Base-by-base conservation (phyloP, 1,284 basidiomycete genomes). In the Heterobasidion irregulare region DNA sequence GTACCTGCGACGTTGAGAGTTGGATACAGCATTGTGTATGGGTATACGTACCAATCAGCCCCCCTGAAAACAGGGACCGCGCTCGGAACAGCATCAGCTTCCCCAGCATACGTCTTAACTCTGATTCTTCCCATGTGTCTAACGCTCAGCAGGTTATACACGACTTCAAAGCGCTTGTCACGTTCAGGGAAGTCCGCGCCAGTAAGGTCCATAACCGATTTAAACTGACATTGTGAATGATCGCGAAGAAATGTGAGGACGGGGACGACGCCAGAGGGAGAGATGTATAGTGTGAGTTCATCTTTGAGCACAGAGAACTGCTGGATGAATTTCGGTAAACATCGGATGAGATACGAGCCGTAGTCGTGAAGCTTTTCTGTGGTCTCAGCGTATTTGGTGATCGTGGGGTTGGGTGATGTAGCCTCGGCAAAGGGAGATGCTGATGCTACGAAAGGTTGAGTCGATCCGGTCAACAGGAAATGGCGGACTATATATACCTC, bases 261-360 rank as follows among this genome's bases (percentile, higher is more conserved):
- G 34, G 92, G 94, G 53, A 95, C 69, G 64, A 99, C 75, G 55
- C 82, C 91, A 19, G 84, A 79, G 6, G 97, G 97, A 0, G 87
- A 80, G 67, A 90, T 79, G 74, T 96, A 93, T 60, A 99, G 80
- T 12, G 92, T 90, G 58, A 99, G 79, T 71, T 99, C 97, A 71
- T 99, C 96, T 77, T 95, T 95, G 73, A 94, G 86, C 50, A 98
- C 91, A n/a, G 91, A 93, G 79, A 95, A 97, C 72, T 98, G 94
- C 72, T 98, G 94, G 67, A 98, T 82, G 75, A 86, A 95, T 75
- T 95, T 97, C 56, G 94, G 94, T 26, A 98, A 82, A 65, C 89
- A 92, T 67, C 94, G 90, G 53, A 81, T 85, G 64, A 97, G 76
- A 73, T 96, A 96, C 59, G 93, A 90, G 64, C 92, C 94, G 66